Percentiles rank a stretch among this genome's conserved stretches.
Conservation (phyloP, 768 basidiomycete species). For the Boletus sp. region DNA sequence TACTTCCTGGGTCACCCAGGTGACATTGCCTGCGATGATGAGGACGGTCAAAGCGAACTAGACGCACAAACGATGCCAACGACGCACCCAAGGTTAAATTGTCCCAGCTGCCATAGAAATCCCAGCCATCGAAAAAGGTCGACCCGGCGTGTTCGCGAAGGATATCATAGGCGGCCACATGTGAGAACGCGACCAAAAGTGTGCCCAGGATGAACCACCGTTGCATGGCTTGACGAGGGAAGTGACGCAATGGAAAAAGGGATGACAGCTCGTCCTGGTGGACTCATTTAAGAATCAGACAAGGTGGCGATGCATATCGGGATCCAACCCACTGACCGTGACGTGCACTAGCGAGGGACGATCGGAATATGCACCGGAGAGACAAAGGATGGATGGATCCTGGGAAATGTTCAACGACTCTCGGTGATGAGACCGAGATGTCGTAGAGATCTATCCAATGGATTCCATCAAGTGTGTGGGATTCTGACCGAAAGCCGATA, state of each 20-base stretch:
- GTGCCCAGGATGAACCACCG: not conserved
- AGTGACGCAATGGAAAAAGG: not conserved
- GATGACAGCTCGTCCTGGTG: not conserved
- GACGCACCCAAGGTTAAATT: constrained; percentile 40
- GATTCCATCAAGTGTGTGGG: not conserved
- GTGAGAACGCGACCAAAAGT: constrained; percentile 2
- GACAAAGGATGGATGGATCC: not conserved
- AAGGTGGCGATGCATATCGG: constrained; percentile 3
- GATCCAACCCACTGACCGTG: not conserved
- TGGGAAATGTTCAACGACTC: too few species aligned
- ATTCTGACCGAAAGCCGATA: not conserved
- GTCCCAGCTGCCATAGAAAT: constrained; percentile 49
- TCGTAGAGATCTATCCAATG: not conserved
- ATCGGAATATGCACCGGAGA: not conserved
- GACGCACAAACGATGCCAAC: constrained; percentile 19
- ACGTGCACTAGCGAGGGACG: not conserved
- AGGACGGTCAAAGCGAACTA: not conserved
- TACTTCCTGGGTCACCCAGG: constrained; percentile 48
- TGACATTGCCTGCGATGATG: constrained; percentile 51
- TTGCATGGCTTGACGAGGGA: constrained; percentile 9
- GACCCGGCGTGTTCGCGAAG: constrained; percentile 44
- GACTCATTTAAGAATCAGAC: constrained; percentile 4
- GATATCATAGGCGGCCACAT: constrained; percentile 32
- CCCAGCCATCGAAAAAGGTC: constrained; percentile 55
- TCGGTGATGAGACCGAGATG: not conserved